Evolutionary conservation across 2,329 filamentous ascomycete species (phyloP), one percentile per base, ranked within the genome.

Genomic region (Cercospora zeae-maydis): DNA sequence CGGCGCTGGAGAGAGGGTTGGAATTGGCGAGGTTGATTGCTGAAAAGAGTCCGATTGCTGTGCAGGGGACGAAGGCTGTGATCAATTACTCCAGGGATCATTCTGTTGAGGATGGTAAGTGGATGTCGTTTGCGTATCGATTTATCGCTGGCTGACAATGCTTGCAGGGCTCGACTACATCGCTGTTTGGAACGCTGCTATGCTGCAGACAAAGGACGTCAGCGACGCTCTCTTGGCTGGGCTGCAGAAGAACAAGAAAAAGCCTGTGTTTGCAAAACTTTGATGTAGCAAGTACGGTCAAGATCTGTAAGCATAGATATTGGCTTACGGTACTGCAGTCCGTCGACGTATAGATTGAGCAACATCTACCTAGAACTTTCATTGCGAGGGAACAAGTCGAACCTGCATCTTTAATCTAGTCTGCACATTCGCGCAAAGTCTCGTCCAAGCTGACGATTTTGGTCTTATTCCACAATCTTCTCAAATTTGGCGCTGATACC

Each of bases 41-140:
- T 33, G 80, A 76, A n/a, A 97, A 97, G 83, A 95, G 90, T 72
- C 93, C 93, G 0, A 87, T 98, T 21, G 92, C 92, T 1, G 90
- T 93, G 67, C 86, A 92, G 79, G 89, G 91, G 8, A 96, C 92
- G 4, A 96, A 96, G 80, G 90, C 93, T 78, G 78, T 96, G 66
- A 75, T 96, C 72, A 92, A 95, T 76, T 91, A 88, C 73, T 89
- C 88, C 31, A 83, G 91, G 71, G 92, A 96, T 75, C 86, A 92
- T 74, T 82, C 83, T 1, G 86, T 96, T 27, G 85, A 84, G 52
- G 91, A 96, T 70, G 69, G 68, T 68, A 39, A 59, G 67, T 62
- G 84, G 87, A 1, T 86, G 91, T 14, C 9, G 61, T 24, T n/a
- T 51, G n/a, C 30, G 9, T 1, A 1, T 24, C 16, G n/a, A 1